Conservation (phyloP, 169 alveolate species). For the Cryptosporidium ryanae region DNA sequence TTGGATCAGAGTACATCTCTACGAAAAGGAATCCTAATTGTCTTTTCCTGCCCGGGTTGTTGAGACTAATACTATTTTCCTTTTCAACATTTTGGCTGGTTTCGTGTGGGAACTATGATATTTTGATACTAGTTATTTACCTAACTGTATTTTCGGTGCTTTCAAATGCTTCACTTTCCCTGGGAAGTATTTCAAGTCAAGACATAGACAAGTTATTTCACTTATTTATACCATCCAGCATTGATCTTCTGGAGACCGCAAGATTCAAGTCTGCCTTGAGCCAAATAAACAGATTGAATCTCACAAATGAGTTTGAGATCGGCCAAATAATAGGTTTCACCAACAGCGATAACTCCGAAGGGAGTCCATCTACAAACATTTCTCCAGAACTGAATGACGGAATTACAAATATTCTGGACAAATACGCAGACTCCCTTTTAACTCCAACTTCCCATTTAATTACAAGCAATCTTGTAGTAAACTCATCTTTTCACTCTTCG, state of each 20-base stretch:
- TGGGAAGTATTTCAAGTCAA: conserved; percentile 27
- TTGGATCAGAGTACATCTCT: background rate
- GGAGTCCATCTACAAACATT: conserved; percentile 7
- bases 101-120: conserved; percentile 25
- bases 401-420: conserved; percentile 37
- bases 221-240: conserved; percentile 48
- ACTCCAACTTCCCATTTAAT: conserved; percentile 33
- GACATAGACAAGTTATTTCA: conserved; percentile 61
- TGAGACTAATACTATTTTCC: background rate
- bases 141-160: conserved; percentile 35
- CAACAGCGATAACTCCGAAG: background rate
- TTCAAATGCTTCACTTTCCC: conserved; percentile 35
- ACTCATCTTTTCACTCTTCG: conserved; percentile 20
- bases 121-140: conserved; percentile 12
- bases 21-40: conserved; percentile 8
- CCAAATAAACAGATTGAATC: background rate
- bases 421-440: conserved; percentile 47
- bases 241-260: conserved; percentile 1
- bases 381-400: conserved; percentile 20
- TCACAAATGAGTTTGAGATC: background rate
- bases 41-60: background rate
- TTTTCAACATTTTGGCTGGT: conserved; percentile 38
- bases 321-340: background rate
- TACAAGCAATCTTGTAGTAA: background rate
- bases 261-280: background rate